Evolutionary conservation across 2,329 filamentous ascomycete genomes (phyloP).

Genomic region (Fusarium sp.): DNA sequence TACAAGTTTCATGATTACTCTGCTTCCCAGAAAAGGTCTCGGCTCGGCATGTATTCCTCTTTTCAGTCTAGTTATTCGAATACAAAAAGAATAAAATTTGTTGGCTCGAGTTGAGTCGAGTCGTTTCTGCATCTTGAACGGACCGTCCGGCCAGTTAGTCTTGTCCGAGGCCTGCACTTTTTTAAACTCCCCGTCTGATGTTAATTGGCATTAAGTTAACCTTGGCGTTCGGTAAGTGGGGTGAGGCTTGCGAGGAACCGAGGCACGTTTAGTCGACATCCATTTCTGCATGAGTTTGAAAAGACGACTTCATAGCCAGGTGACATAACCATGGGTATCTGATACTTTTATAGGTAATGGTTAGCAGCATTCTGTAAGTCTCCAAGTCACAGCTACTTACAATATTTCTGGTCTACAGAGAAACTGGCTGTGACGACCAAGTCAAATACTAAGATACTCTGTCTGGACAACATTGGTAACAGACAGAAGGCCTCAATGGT

Average conservation of each 20-base stretch:
- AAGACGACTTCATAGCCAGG: background rate
- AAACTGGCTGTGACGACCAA: background rate
- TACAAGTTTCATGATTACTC: background rate
- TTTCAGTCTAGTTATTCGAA: background rate
- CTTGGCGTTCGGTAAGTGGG: constrained; percentile 27
- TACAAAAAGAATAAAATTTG: background rate
- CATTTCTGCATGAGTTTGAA: background rate
- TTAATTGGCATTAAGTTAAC: background rate
- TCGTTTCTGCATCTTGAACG: background rate
- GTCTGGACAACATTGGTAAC: background rate
- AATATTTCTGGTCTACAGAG: background rate
- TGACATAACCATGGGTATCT: background rate
- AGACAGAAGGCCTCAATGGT: background rate
- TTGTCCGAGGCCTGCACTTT: constrained; percentile 9
- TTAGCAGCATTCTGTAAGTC: background rate
- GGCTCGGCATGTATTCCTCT: background rate
- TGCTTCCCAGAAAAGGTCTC: background rate
- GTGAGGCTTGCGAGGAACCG: constrained; percentile 23
- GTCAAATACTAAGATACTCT: background rate
- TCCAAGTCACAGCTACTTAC: background rate
- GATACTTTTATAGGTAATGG: background rate
- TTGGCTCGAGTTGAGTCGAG: background rate
- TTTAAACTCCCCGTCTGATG: constrained; percentile 18
- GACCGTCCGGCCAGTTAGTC: background rate
- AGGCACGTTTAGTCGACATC: constrained; percentile 25